Conservation (phyloP, 2,329 filamentous ascomycete species). For the Fusarium sp. region DNA sequence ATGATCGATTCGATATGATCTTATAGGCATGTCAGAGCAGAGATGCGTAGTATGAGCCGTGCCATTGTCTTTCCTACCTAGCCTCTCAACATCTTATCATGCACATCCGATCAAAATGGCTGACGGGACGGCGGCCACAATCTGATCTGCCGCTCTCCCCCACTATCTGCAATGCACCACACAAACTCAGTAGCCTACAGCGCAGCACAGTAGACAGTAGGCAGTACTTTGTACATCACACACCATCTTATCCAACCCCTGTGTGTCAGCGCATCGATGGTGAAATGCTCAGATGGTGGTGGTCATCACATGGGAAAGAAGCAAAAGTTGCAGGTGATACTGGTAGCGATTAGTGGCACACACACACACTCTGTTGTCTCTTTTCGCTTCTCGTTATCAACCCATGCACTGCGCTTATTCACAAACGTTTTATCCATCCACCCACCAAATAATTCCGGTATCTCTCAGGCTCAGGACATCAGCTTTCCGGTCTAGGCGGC, state of each 20-base stretch:
- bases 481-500: constrained; percentile 17
- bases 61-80: neutral
- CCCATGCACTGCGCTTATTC: constrained; percentile 19
- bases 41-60: neutral
- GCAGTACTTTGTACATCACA: neutral
- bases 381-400: constrained; percentile 18
- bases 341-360: constrained; percentile 12
- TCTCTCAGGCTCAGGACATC: constrained; percentile 11
- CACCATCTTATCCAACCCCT: constrained; percentile 3
- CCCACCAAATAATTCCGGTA: neutral
- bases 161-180: constrained; percentile 28
- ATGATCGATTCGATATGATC: neutral
- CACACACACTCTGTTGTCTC: constrained; percentile 23
- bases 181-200: constrained; percentile 5
- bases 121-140: constrained; percentile 31
- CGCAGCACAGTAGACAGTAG: too few relatives aligned
- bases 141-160: constrained; percentile 38
- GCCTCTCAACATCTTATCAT: neutral
- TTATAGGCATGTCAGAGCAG: neutral
- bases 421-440: constrained; percentile 6
- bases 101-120: constrained; percentile 4
- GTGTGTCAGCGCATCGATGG: constrained; percentile 31
- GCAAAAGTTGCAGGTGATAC: constrained; percentile 34
- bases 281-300: constrained; percentile 39
- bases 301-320: constrained; percentile 38